These are phyloP conservation scores for Jacaranda copaia DNA, from an alignment of 257 asterid genomes.

Conservation along the genomic window DNA sequence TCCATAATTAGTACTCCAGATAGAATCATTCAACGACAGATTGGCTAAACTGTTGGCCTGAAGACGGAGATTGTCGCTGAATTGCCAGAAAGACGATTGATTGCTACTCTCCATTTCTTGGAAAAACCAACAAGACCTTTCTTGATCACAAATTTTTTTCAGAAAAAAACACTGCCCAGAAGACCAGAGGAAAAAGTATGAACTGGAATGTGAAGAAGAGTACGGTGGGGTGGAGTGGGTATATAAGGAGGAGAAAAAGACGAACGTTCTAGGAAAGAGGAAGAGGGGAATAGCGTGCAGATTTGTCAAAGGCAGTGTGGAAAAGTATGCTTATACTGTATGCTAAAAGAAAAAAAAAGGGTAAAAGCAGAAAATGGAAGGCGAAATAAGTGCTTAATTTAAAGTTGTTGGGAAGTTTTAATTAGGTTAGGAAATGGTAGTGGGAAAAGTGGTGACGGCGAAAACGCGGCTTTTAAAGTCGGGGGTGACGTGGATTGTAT, in stretches of 20 bases:
- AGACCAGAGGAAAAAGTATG: neutral
- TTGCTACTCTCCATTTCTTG: slow-evolving; percentile 63
- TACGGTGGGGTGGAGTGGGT: slow-evolving; percentile 8
- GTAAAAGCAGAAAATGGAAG: neutral
- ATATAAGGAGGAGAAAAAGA: slow-evolving; percentile 23
- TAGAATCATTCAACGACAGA: slow-evolving; percentile 87
- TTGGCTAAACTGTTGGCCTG: slow-evolving; percentile 63
- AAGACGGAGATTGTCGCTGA: slow-evolving; percentile 91
- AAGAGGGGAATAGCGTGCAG: slow-evolving; percentile 58
- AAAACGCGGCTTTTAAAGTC: slow-evolving; percentile 54
- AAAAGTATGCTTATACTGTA: slow-evolving; percentile 38
- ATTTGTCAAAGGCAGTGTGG: slow-evolving; percentile 59
- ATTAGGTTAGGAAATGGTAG: slow-evolving; percentile 40
- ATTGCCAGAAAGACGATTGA: slow-evolving; percentile 89
- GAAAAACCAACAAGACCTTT: neutral
- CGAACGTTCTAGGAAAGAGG: slow-evolving; percentile 51
- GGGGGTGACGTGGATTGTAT: slow-evolving; percentile 37
- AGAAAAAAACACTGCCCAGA: neutral
- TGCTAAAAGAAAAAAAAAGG: slow-evolving; percentile 25
- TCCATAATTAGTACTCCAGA: slow-evolving; percentile 79
- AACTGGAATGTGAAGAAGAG: slow-evolving; percentile 5
- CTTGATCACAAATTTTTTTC: neutral
- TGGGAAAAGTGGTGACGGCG: slow-evolving; percentile 44
- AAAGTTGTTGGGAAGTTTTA: slow-evolving; percentile 22
- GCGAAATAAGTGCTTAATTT: slow-evolving; percentile 26